A percentile compares a stretch with the other conserved stretches of the same genome.
Evolutionary conservation across 306 rosid species (phyloP).

Genomic region (Cicer cuneatum): DNA sequence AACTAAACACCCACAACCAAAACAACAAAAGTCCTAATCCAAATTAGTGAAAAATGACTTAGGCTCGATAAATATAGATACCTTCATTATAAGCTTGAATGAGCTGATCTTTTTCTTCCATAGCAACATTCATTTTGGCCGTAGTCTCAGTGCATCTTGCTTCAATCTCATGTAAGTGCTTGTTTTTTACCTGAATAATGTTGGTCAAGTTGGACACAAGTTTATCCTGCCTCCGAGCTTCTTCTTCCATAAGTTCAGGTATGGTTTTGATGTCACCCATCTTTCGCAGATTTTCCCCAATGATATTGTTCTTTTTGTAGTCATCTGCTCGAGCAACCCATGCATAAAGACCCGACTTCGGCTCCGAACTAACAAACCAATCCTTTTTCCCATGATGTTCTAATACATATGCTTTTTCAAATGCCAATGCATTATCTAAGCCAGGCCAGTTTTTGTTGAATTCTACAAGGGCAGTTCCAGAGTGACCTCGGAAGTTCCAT

Average conservation of each 20-base stretch:
- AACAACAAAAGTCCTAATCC: constrained; percentile 13
- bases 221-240: constrained; percentile 78
- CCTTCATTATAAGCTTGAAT: constrained; percentile 87
- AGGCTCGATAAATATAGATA: constrained; percentile 42
- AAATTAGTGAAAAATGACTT: constrained; percentile 12
- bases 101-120: constrained; percentile 73
- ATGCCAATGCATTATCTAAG: constrained; percentile 81
- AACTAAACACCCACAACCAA: constrained; percentile 22
- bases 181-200: constrained; percentile 68
- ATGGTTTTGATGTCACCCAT: constrained; percentile 81
- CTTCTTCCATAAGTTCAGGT: constrained; percentile 87
- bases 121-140: constrained; percentile 49
- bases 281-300: constrained; percentile 84
- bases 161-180: constrained; percentile 74
- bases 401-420: constrained; percentile 80
- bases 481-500: constrained; percentile 90
- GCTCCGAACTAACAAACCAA: constrained; percentile 57
- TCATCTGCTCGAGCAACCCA: constrained; percentile 98
- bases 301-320: constrained; percentile 60
- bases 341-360: constrained; percentile 78
- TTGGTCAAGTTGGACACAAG: constrained; percentile 77
- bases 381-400: constrained; percentile 83
- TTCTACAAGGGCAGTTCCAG: constrained; percentile 86
- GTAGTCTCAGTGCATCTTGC: constrained; percentile 74
- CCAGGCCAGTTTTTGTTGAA: constrained; percentile 94